Base-by-base conservation (phyloP, 345 rosid genomes). In the Pistacia integerrima region DNA sequence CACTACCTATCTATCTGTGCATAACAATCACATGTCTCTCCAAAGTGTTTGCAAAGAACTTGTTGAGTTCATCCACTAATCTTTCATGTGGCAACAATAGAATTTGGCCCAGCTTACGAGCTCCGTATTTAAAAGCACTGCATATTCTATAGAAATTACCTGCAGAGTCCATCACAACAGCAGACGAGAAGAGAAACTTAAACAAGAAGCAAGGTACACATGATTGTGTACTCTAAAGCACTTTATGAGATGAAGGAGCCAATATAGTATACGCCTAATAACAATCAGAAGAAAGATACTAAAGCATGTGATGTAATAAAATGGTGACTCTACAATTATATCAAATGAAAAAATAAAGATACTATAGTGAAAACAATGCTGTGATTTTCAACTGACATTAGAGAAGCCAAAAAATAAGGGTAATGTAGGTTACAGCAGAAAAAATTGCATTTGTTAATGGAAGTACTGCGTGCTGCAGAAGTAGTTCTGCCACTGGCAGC, bases 101-200 rank as follows among this genome's bases (percentile, higher is more conserved):
- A 20, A 85, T 75, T 33, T 44, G 71, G 16, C 82, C 84, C 75
- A 85, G 88, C 64, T 75, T 85, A 38, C 71, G 76, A 52, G 84
- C 82, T 25, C 85, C 82, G 77, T 77, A 78, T 70, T 59, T 82
- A 46, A 82, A 85, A 36, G 88, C 85, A 75, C 85, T 80, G 49
- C 75, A 58, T 58, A 85, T 82, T 55, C 84, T 72, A 64, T 63
- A 73, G 41, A 73, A 85, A 62, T 82, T 78, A 25, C 82, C 85
- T 85, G 73, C 25, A 38, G 36, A 58, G 0, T 61, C 6, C 13
- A 18, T 66, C 22, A 41, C 12, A 59, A 41, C 46, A 41, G 46
- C 46, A 7, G 17, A 36, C 25, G 35, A 71, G 13, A 58, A 44
- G 18, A 13, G 22, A 57, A 41, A 58, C 25, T 8, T 3, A 71